Percentiles rank a stretch among this genome's conserved stretches.
These are phyloP conservation scores for Cutaneotrichosporon dermatis DNA, from an alignment of 1,284 basidiomycete genomes.

Conservation along the genomic window DNA sequence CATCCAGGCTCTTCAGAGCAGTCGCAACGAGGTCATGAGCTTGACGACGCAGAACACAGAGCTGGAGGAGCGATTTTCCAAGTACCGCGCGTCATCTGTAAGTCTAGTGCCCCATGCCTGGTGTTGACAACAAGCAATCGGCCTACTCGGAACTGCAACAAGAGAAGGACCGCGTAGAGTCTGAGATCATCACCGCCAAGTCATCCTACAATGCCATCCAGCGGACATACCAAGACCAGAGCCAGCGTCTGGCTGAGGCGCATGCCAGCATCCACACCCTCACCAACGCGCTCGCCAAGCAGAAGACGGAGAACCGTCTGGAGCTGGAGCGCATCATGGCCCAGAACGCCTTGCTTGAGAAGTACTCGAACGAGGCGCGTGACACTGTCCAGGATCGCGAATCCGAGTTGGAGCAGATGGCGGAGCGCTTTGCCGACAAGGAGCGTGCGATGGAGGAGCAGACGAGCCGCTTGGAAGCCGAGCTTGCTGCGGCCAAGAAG, in stretches of 20 bases:
- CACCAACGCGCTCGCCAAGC: slow-evolving; percentile 38
- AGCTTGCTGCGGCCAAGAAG: slow-evolving; percentile 47
- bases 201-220: slow-evolving; percentile 33
- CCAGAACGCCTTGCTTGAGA: slow-evolving; percentile 40
- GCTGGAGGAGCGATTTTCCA: slow-evolving; percentile 38
- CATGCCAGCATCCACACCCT: slow-evolving; percentile 42
- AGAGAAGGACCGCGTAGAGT: slow-evolving; percentile 34
- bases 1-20: slow-evolving; percentile 33
- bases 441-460: slow-evolving; percentile 48
- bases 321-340: slow-evolving; percentile 39
- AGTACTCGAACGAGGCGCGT: slow-evolving; percentile 41
- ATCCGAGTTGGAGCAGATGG: slow-evolving; percentile 39
- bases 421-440: slow-evolving; percentile 43
- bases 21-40: slow-evolving; percentile 36
- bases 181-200: slow-evolving; percentile 30
- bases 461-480: slow-evolving; percentile 46
- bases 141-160: slow-evolving; percentile 33
- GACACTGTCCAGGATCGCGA: slow-evolving; percentile 41
- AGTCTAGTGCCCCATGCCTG: slow-evolving; percentile 1
- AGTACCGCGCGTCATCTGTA: slow-evolving; percentile 41
- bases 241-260: slow-evolving; percentile 37
- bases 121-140: slow-evolving; percentile 28
- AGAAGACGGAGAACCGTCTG: slow-evolving; percentile 37
- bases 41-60: slow-evolving; percentile 36
- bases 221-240: slow-evolving; percentile 41